These are phyloP conservation scores for Annulohypoxylon moriforme DNA, from an alignment of 495 filamentous ascomycete genomes.

Conservation along the genomic window DNA sequence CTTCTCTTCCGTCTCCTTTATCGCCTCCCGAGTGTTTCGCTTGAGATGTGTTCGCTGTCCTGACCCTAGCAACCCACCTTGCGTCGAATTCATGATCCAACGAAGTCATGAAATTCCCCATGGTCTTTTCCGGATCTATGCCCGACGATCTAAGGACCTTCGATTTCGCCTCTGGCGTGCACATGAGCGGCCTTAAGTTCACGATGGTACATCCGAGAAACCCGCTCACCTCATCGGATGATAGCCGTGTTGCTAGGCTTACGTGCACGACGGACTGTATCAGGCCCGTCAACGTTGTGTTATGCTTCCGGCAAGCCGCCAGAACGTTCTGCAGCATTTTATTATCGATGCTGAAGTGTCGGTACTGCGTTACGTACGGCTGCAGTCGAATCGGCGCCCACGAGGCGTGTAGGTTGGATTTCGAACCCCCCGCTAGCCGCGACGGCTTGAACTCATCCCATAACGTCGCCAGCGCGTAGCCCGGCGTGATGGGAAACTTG, in stretches of 20 bases:
- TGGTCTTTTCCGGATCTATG: slow-evolving; percentile 21
- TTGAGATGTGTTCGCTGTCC: slow-evolving; percentile 2
- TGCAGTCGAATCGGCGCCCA: slow-evolving; percentile 46
- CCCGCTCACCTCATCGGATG: slow-evolving; percentile 25
- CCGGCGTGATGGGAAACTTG: slow-evolving; percentile 30
- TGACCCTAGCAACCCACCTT: slow-evolving; percentile 28
- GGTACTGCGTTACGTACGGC: slow-evolving; percentile 43
- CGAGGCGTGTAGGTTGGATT: slow-evolving; percentile 3
- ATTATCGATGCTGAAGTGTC: slow-evolving; percentile 44
- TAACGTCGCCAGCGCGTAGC: slow-evolving; percentile 25
- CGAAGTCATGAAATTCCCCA: slow-evolving; percentile 49
- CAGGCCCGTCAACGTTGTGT: slow-evolving; percentile 51
- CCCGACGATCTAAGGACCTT: neutral
- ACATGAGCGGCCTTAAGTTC: slow-evolving; percentile 46
- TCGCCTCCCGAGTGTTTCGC: neutral
- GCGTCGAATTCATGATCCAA: slow-evolving; percentile 39
- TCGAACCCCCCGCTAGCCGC: neutral
- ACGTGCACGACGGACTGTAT: slow-evolving; percentile 46
- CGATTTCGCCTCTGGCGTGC: neutral
- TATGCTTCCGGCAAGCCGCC: slow-evolving; percentile 41
- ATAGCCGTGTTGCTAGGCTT: slow-evolving; percentile 38
- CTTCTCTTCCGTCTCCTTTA: neutral
- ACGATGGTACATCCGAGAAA: slow-evolving; percentile 49
- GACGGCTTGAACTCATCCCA: slow-evolving; percentile 31
- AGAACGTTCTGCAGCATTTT: slow-evolving; percentile 33